Base-by-base conservation (phyloP, 371 early-diverging fungal species). In the Mortierella sp. region DNA sequence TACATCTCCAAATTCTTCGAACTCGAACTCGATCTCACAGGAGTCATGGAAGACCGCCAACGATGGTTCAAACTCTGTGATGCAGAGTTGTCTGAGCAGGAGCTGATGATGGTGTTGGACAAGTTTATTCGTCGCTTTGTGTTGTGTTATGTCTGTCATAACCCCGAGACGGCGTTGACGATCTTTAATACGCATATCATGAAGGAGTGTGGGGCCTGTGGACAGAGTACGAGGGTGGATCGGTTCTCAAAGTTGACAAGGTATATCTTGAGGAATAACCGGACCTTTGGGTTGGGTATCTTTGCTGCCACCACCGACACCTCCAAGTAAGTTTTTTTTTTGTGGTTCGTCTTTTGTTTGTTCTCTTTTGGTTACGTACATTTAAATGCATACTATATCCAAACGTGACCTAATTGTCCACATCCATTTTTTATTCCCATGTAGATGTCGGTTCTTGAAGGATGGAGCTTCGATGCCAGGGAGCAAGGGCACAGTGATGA, bases 131-230 rank as follows among this genome's bases (percentile, higher is more conserved):
- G 86, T 11, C 82, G 86, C 14, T 86, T 86, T 68, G 80, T 86
- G 24, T 55, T 86, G 27, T 86, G 86, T 46, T 82, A 71, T 38
- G 68, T 86, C 41, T 86, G 86, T 56, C 74, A 82, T 46, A 86
- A 86, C 41, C 86, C 86, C n/a, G 86, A 86, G 71, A 86, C 86
- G 0, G 86, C 82, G 3, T 44, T 86, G 65, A 86, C 80, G 1
- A 65, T 86, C 49, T 82, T 72, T 32, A 77, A 82, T 43, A 82
- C 77, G n/a, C 72, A 86, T 54, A 86, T 86, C 65, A 80, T 79
- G 75, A 82, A 82, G 48, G 86, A 86, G 48, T 86, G 86, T 75
- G 86, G 86, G 3, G 86, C 86, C 51, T 86, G 86, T 82, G 86
- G 86, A 24, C 79, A 79, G 65, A 77, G 75, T 29, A 86, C 82